A percentile compares a stretch with the other conserved stretches of the same genome.
phyloP scores from a whole-genome alignment of 2,329 filamentous ascomycete species.

The Ceratocystis diversiconidia region DNA sequence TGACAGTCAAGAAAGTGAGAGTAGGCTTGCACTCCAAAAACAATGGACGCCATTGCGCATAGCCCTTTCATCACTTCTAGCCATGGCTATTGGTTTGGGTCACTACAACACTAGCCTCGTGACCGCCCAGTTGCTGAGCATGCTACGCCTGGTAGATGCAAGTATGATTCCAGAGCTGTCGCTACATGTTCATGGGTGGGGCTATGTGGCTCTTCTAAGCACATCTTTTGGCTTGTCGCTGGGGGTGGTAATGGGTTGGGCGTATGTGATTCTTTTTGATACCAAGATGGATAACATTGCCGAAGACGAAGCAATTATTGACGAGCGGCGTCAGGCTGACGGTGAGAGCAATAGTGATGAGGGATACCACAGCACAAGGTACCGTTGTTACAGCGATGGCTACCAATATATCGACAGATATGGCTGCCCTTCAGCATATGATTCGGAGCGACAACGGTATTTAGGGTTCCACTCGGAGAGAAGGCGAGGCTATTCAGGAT shows the following conservation, averaged over 20 bases:
- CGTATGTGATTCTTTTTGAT: neutral
- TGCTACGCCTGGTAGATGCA: constrained; percentile 7
- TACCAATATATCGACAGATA: neutral
- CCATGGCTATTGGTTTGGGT: neutral
- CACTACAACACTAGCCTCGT: constrained; percentile 10
- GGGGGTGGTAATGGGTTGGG: neutral
- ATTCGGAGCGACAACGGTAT: neutral
- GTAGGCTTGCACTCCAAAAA: neutral
- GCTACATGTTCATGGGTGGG: constrained; percentile 5
- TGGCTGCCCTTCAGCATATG: neutral
- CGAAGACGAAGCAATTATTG: neutral
- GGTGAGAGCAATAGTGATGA: neutral
- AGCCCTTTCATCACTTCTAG: neutral
- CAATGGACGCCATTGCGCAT: constrained; percentile 5
- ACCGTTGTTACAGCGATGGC: constrained; percentile 3
- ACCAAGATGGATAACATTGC: neutral
- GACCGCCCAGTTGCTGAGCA: constrained; percentile 8
- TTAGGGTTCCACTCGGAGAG: neutral
- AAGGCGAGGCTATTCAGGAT: neutral
- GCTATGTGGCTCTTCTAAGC: constrained; percentile 1
- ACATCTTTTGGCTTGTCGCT: constrained; percentile 2
- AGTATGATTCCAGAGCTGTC: neutral
- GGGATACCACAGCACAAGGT: neutral
- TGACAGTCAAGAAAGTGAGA: neutral
- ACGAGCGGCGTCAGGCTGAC: neutral